phyloP scores from a whole-genome alignment of 2,329 filamentous ascomycete species.

The Ophiocordyceps robertsii region DNA sequence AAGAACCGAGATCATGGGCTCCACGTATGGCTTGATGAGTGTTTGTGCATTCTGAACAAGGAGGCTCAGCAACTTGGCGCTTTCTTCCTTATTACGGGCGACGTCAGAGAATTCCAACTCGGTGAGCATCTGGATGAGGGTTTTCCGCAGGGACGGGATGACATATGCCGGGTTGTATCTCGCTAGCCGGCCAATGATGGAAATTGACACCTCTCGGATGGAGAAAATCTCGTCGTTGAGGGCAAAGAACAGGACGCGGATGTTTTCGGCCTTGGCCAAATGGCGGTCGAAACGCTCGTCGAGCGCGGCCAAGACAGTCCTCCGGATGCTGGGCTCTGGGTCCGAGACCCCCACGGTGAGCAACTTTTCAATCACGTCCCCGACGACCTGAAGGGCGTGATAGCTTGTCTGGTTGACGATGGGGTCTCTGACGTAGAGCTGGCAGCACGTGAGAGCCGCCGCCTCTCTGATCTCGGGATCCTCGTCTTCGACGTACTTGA shows the following conservation, averaged over 20 bases:
- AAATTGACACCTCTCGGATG: conserved; percentile 88
- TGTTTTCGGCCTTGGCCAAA: conserved; percentile 94
- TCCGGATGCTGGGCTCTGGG: conserved; percentile 74
- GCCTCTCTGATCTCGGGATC: conserved; percentile 88
- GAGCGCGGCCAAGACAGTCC: conserved; percentile 76
- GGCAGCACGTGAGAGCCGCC: conserved; percentile 90
- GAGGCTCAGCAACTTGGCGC: conserved; percentile 81
- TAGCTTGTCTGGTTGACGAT: conserved; percentile 97
- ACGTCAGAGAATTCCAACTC: conserved; percentile 95
- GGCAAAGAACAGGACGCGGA: conserved; percentile 86
- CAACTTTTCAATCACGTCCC: conserved; percentile 94
- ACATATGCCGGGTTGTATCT: conserved; percentile 92
- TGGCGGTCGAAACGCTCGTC: conserved; percentile 93
- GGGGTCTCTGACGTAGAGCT: conserved; percentile 90
- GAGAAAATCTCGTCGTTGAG: conserved; percentile 89
- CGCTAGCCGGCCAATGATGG: conserved; percentile 88
- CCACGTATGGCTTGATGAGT: conserved; percentile 90
- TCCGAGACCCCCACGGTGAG: conserved; percentile 92
- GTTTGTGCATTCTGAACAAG: conserved; percentile 87
- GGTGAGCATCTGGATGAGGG: conserved; percentile 88
- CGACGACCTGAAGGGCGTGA: conserved; percentile 91
- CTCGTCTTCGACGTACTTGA: conserved; percentile 95
- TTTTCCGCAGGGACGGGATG: conserved; percentile 87
- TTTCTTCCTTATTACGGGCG: conserved; percentile 89
- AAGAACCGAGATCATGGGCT: conserved; percentile 91